These are phyloP conservation scores for Peterozyma xylosa DNA, from an alignment of 805 yeast species.

Conservation along the genomic window DNA sequence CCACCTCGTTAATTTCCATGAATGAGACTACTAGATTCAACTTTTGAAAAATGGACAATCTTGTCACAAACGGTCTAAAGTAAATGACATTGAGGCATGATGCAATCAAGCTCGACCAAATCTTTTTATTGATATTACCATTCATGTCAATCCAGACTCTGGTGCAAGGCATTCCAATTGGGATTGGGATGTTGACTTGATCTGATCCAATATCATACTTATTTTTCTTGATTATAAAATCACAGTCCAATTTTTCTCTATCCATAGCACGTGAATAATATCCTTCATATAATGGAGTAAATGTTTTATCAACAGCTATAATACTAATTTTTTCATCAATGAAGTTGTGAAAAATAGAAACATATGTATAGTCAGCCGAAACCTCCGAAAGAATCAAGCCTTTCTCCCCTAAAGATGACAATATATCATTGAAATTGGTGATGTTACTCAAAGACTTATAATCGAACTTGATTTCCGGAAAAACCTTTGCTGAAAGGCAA, in stretches of 20 bases:
- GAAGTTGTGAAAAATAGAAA: slow-evolving; percentile 49
- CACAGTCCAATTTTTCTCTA: slow-evolving; percentile 59
- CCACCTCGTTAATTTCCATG: slow-evolving; percentile 28
- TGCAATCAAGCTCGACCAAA: slow-evolving; percentile 56
- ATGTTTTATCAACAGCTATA: slow-evolving; percentile 47
- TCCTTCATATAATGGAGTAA: slow-evolving; percentile 41
- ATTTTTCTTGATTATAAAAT: slow-evolving; percentile 34
- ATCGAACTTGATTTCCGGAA: slow-evolving; percentile 29
- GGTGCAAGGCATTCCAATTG: slow-evolving; percentile 54
- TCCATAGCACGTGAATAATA: slow-evolving; percentile 76
- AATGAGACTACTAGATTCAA: slow-evolving; percentile 24
- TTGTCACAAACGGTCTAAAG: slow-evolving; percentile 48
- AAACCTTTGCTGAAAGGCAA: slow-evolving; percentile 46
- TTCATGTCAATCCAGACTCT: slow-evolving; percentile 64
- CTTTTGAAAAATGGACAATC: slow-evolving; percentile 13
- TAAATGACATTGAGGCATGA: slow-evolving; percentile 37
- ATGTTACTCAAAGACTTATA: slow-evolving; percentile 36
- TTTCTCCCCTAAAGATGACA: slow-evolving; percentile 36
- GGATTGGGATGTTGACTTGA: slow-evolving; percentile 32
- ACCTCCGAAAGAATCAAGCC: slow-evolving; percentile 51
- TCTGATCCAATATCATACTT: slow-evolving; percentile 8
- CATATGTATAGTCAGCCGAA: slow-evolving; percentile 56
- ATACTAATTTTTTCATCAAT: slow-evolving; percentile 33
- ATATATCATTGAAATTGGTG: slow-evolving; percentile 31
- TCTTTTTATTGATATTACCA: slow-evolving; percentile 47